These are phyloP conservation scores for Geosmithia morbida DNA, from an alignment of 2,329 filamentous ascomycete species.

Conservation along the genomic window DNA sequence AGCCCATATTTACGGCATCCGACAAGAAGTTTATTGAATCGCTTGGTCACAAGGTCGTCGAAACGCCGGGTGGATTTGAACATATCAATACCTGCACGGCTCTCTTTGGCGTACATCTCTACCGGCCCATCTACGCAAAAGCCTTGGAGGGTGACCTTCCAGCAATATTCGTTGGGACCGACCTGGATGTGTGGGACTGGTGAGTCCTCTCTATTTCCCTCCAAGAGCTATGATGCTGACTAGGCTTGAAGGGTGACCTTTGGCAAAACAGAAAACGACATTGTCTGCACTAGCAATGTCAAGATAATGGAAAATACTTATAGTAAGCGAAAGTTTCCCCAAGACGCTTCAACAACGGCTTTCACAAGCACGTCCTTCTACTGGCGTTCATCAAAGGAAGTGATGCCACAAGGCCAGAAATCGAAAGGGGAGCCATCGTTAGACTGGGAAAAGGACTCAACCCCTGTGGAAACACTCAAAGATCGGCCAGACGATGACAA, in stretches of 20 bases:
- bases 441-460: not conserved
- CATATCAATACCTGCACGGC: slow-evolving; percentile 32
- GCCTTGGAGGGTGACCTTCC: slow-evolving; percentile 32
- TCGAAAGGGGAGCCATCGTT: not conserved
- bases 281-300: slow-evolving; percentile 7
- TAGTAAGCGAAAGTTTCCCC: slow-evolving; percentile 7
- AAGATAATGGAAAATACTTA: slow-evolving; percentile 11
- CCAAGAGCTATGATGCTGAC: slow-evolving; percentile 2
- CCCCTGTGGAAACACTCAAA: not conserved
- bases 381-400: slow-evolving; percentile 5
- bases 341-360: slow-evolving; percentile 7
- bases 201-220: slow-evolving; percentile 12
- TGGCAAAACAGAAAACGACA: slow-evolving; percentile 7
- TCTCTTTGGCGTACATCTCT: slow-evolving; percentile 49
- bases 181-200: slow-evolving; percentile 34
- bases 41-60: slow-evolving; percentile 36
- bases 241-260: slow-evolving; percentile 2
- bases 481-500: not conserved
- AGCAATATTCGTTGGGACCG: slow-evolving; percentile 42
- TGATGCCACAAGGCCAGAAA: not conserved
- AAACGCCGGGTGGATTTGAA: slow-evolving; percentile 37
- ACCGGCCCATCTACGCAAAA: slow-evolving; percentile 34
- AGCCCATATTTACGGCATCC: slow-evolving; percentile 32
- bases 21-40: slow-evolving; percentile 37
- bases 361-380: slow-evolving; percentile 14